Conservation (phyloP, 2,329 filamentous ascomycete species). For the Xylaria sp. region DNA sequence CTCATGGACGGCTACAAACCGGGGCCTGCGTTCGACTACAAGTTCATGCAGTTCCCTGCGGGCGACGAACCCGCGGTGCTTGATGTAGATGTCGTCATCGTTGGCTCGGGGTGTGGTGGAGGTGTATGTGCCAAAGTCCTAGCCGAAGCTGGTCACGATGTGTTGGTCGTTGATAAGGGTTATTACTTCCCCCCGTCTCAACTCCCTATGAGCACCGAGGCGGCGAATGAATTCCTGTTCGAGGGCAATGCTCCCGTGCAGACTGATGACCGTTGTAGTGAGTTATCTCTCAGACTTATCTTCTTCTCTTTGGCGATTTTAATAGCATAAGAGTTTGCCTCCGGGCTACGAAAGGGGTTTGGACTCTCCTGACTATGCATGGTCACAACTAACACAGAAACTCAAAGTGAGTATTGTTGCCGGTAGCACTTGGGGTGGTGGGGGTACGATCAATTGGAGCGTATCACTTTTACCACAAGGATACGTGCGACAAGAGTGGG, state of each 20-base stretch:
- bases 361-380: neutral
- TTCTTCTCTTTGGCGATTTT: neutral
- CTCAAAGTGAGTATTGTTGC: conserved; percentile 56
- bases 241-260: conserved; percentile 59
- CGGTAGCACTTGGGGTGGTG: conserved; percentile 72
- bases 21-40: conserved; percentile 59
- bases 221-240: conserved; percentile 62
- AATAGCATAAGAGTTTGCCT: neutral
- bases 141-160: conserved; percentile 55
- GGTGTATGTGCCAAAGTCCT: conserved; percentile 72
- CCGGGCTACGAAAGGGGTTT: no score
- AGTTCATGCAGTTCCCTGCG: conserved; percentile 64
- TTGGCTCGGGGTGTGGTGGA: conserved; percentile 75
- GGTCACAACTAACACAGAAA: neutral
- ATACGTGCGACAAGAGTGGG: conserved; percentile 72
- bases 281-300: neutral
- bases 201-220: conserved; percentile 66
- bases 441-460: conserved; percentile 75
- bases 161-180: conserved; percentile 72
- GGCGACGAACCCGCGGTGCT: conserved; percentile 60
- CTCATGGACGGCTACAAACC: conserved; percentile 58
- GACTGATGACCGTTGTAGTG: conserved; percentile 53
- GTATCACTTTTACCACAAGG: conserved; percentile 58
- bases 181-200: conserved; percentile 68
- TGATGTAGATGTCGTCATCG: conserved; percentile 76